Base-by-base conservation (phyloP, 2,329 filamentous ascomycete genomes). In the Exophiala spinifera region DNA sequence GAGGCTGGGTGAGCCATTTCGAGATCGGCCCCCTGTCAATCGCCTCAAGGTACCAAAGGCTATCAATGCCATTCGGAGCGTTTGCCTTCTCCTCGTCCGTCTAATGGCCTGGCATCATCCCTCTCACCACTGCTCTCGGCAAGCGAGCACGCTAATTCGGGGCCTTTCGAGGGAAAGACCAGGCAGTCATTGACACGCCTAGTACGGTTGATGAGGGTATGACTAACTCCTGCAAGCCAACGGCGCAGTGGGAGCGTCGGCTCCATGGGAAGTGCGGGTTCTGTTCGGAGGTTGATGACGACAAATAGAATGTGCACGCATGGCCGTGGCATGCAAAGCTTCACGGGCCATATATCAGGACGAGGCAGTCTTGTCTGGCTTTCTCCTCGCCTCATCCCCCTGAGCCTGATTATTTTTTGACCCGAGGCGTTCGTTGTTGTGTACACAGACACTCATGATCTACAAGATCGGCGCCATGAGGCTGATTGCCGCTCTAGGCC, bases 341-440 rank as follows among this genome's bases (percentile, higher is more conserved):
- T 34, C 28, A 36, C 20, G 21, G n/a, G 20, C 44, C 51, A 54
- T 54, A 54, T 49, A 54, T 23, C 46, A 44, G 39, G 43, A 11
- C 25, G 40, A 39, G 46, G 33, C 31, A 34, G 48, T 54, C 40
- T n/a, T 13, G 39, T 39, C 23, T 31, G 28, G 28, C n/a, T 15
- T 23, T 11, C 47, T 34, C 20, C 5, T 49, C 39, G 28, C 10
- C 7, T 31, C 25, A 6, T 21, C 42, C 40, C 23, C 19, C 31
- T 23, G 37, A 43, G 39, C 33, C 51, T 50, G 23, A 13, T 44
- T 19, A 17, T 53, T 33, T 19, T 39, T 40, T 31, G 14, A 34
- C 31, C 40, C 28, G 11, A 40, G 46, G 49, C 51, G 40, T 34
- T 54, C 51, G 51, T 54, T 54, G 46, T 48, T n/a, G 48, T 46